These are phyloP conservation scores for Phyllosticta citriasiana DNA, from an alignment of 2,329 filamentous ascomycete genomes.

Conservation along the genomic window DNA sequence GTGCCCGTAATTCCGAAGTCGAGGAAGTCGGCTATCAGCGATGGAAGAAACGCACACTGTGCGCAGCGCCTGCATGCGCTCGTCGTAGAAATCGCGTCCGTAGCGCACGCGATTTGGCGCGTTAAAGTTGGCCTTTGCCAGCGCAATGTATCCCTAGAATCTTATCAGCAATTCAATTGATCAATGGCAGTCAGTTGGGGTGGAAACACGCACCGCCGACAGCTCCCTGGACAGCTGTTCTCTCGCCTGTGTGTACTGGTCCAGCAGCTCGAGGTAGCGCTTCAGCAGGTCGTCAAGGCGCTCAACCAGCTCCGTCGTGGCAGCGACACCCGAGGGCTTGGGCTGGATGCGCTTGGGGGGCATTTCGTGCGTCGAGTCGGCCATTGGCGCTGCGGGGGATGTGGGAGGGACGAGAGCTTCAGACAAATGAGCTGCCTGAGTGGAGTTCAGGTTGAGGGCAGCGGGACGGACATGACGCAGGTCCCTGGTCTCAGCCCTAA, in stretches of 20 bases:
- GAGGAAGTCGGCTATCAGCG: constrained; percentile 10
- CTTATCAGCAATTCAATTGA: not conserved
- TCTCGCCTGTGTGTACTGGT: constrained; percentile 56
- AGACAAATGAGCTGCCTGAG: not conserved
- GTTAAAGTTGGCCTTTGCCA: constrained; percentile 68
- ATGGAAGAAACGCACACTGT: constrained; percentile 29
- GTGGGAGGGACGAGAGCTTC: not conserved
- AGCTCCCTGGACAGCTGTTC: constrained; percentile 45
- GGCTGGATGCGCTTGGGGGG: not conserved
- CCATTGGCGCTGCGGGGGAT: not conserved
- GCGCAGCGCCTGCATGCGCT: constrained; percentile 56
- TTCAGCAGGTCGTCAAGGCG: constrained; percentile 54
- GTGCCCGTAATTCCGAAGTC: not conserved
- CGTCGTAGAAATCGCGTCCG: constrained; percentile 62
- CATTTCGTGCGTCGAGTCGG: not conserved
- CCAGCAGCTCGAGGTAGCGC: constrained; percentile 54
- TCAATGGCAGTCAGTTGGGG: not conserved
- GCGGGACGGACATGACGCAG: not conserved
- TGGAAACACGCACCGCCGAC: constrained; percentile 35
- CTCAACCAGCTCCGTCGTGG: constrained; percentile 22
- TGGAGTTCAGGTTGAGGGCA: not conserved
- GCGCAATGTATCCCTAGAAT: constrained; percentile 35
- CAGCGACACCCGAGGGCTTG: not conserved
- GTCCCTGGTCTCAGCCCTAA: constrained; percentile 3
- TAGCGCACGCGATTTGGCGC: constrained; percentile 55